Evolutionary conservation across 148 eudicot genomes (phyloP), one percentile per base, ranked within the genome.

Genomic region (Rhododendron molle): DNA sequence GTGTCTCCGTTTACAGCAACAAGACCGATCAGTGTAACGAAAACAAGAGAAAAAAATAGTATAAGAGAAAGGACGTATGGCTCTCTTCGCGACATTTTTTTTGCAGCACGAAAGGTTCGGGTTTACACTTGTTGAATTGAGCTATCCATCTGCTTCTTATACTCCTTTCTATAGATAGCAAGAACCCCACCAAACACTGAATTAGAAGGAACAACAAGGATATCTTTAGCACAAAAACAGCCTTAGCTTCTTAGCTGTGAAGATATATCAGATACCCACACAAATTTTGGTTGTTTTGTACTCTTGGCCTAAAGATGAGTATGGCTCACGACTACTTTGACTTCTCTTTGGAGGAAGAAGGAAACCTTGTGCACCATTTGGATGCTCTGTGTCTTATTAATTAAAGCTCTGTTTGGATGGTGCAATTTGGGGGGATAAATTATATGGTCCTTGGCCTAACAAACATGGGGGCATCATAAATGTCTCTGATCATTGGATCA

Each of bases 161-260:
- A 4, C n/a, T 20, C 10, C 3, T 83, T 28, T 69, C 72, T 86
- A 85, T 87, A 54, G 62, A 85, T 85, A 47, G 85, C 71, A 81
- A 78, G 12, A 16, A 40, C 76, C 23, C 73, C 32, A 58, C 65
- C 26, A 6, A 67, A 38, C 34, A 76, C 71, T 54, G 26, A 13
- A n/a, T 74, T 43, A 40, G 60, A 50, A 18, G 16, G 67, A 26
- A 52, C 40, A 86, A 21, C 12, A 76, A 21, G 12, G 20, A 32
- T 52, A 49, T 72, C 54, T 71, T 67, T 26, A 85, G 54, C 40
- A 85, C 36, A 26, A 81, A 60, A 54, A 78, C 36, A 80, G 52
- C 83, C 87, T 86, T 86, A 73, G 82, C 69, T 88, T 85, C 56
- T 62, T 82, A 83, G 88, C 82, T 88, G 65, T 47, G 85, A 90